Conservation (phyloP, 2,329 filamentous ascomycete genomes). For the Graphiopsis chlorocephala region DNA sequence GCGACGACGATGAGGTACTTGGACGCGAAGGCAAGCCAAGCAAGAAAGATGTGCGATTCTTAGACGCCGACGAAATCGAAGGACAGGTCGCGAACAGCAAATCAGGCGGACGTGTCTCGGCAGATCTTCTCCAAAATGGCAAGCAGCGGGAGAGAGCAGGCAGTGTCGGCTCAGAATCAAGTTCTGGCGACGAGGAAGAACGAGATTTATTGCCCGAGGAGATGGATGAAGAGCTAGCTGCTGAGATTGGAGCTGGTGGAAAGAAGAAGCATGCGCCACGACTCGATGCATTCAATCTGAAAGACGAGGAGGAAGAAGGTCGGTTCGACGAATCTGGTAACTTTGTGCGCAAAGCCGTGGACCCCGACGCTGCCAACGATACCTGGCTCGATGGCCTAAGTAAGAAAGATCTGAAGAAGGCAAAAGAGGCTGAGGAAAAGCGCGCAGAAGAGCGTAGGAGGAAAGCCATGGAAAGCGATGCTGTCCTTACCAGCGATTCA, state of each 20-base stretch:
- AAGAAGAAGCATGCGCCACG: slow-evolving; percentile 92
- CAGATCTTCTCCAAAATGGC: slow-evolving; percentile 58
- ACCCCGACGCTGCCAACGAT: slow-evolving; percentile 88
- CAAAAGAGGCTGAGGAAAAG: slow-evolving; percentile 82
- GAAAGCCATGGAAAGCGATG: slow-evolving; percentile 71
- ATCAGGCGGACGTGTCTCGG: slow-evolving; percentile 65
- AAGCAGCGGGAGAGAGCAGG: slow-evolving; percentile 38
- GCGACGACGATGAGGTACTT: slow-evolving; percentile 54
- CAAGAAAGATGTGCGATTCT: slow-evolving; percentile 60
- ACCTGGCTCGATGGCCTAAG: slow-evolving; percentile 88
- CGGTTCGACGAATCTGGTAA: slow-evolving; percentile 89
- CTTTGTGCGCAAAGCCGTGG: slow-evolving; percentile 81
- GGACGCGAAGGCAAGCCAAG: slow-evolving; percentile 58
- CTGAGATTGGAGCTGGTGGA: slow-evolving; percentile 84
- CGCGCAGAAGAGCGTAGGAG: slow-evolving; percentile 73
- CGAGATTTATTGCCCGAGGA: slow-evolving; percentile 60
- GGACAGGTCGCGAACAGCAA: slow-evolving; percentile 75
- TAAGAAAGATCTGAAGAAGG: slow-evolving; percentile 88
- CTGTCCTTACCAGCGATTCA: slow-evolving; percentile 68
- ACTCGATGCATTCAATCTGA: slow-evolving; percentile 95
- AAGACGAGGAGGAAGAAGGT: slow-evolving; percentile 84
- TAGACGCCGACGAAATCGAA: slow-evolving; percentile 65
- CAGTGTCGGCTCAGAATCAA: slow-evolving; percentile 27
- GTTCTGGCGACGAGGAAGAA: slow-evolving; percentile 58
- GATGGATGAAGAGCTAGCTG: slow-evolving; percentile 69